phyloP scores from a whole-genome alignment of 345 rosid genomes.

The Gossypium rotundifolium region DNA sequence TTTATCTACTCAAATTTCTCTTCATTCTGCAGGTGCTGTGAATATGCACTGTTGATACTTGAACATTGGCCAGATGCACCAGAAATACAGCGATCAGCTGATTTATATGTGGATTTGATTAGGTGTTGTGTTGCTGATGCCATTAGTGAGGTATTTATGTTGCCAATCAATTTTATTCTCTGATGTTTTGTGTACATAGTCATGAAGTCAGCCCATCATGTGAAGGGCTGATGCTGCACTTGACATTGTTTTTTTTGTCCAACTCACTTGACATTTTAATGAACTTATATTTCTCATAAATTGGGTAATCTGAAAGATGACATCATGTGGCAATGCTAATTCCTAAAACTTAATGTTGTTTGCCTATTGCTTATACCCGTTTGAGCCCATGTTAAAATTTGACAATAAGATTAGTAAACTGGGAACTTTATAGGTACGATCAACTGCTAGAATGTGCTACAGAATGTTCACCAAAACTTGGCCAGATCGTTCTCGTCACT shows the following conservation, averaged over 20 bases:
- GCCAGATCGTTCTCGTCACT: constrained; percentile 96
- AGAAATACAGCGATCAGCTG: constrained; percentile 90
- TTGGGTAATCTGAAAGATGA: background rate
- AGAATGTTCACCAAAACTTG: constrained; percentile 97
- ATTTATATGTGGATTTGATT: constrained; percentile 82
- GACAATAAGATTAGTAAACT: background rate
- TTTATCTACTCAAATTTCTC: constrained; percentile 6
- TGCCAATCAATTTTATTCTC: background rate
- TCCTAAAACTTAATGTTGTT: background rate
- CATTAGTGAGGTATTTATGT: constrained; percentile 83
- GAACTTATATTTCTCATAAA: background rate
- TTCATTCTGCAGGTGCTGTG: constrained; percentile 70
- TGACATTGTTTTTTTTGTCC: too few species aligned
- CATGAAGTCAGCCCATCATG: constrained; percentile 2
- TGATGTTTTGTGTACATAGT: background rate
- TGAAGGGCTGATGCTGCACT: background rate
- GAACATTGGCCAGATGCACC: constrained; percentile 99
- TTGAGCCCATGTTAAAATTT: background rate
- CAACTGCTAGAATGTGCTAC: constrained; percentile 98
- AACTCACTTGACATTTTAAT: background rate
- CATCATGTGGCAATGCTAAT: background rate
- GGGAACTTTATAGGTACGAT: constrained; percentile 63
- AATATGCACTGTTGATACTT: constrained; percentile 80
- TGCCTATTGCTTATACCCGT: background rate
- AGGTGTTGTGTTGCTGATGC: constrained; percentile 96